Evolutionary conservation across 768 basidiomycete species (phyloP).

Genomic region (Suillus weaverae): DNA sequence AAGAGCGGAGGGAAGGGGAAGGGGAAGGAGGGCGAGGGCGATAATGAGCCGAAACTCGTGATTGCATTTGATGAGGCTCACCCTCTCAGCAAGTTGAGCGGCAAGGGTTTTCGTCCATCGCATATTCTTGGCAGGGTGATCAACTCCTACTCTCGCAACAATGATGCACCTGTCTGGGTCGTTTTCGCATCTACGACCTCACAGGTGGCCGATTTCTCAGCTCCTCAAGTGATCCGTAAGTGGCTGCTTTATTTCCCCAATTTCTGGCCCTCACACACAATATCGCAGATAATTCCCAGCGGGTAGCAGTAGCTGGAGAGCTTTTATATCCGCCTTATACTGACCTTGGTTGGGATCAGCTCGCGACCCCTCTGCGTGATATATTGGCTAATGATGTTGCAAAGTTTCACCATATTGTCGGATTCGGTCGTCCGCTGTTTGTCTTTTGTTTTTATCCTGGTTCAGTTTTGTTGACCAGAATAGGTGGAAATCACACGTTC

Average conservation of each 20-base stretch:
- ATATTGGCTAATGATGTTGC: conserved; percentile 4
- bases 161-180: conserved; percentile 1
- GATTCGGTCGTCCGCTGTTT: not conserved
- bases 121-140: not conserved
- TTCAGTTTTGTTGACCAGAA: not conserved
- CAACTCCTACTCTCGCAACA: not conserved
- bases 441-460: not conserved
- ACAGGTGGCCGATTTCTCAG: not conserved
- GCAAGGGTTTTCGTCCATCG: not conserved
- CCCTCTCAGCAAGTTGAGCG: not conserved
- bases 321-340: conserved; percentile 4
- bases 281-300: not conserved
- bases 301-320: not conserved
- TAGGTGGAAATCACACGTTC: conserved; percentile 1
- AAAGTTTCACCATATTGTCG: not conserved
- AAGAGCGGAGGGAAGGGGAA: too few species aligned
- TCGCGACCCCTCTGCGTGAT: not conserved
- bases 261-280: not conserved
- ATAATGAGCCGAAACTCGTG: not conserved
- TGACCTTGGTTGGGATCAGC: conserved; percentile 10
- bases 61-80: conserved; percentile 2
- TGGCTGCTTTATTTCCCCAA: not conserved
- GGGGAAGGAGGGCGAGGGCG: too few species aligned
- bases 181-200: conserved; percentile 5
- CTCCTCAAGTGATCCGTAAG: not conserved